Percentiles rank a stretch among this genome's conserved stretches.
Conservation (phyloP, 2,329 filamentous ascomycete species). For the Rhynchosporium graminicola region DNA sequence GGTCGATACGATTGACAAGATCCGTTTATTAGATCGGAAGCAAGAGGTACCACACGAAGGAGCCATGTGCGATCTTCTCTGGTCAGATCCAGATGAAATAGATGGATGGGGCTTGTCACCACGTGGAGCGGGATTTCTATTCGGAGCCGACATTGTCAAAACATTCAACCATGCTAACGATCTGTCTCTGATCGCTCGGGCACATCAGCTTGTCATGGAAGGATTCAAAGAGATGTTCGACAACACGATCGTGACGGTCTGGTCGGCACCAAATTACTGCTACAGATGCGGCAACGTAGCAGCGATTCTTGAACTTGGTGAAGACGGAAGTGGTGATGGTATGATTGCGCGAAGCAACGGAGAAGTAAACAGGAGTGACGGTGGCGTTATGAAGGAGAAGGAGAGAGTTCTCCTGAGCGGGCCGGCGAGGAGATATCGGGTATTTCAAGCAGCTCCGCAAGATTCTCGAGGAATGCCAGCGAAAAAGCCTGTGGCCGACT, state of each 20-base stretch:
- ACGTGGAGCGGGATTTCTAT: conserved; percentile 91
- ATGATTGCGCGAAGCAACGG: conserved; percentile 41
- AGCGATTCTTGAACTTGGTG: conserved; percentile 87
- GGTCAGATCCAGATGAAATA: conserved; percentile 97
- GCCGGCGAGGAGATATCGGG: conserved; percentile 85
- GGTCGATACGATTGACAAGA: conserved; percentile 93
- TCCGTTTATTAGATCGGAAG: conserved; percentile 89
- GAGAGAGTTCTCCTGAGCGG: conserved; percentile 60
- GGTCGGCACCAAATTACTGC: conserved; percentile 96
- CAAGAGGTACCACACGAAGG: conserved; percentile 98
- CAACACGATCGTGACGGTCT: conserved; percentile 94
- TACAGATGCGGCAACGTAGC: conserved; percentile 92
- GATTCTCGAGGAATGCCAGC: conserved; percentile 97
- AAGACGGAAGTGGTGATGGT: conserved; percentile 76
- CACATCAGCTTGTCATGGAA: conserved; percentile 98
- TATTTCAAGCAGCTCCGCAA: conserved; percentile 96
- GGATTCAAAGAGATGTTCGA: conserved; percentile 99
- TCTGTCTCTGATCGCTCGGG: conserved; percentile 85
- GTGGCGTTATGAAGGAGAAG: conserved; percentile 52
- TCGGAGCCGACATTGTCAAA: conserved; percentile 93
- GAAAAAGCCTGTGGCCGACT: conserved; percentile 97
- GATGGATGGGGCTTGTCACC: conserved; percentile 94
- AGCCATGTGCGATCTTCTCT: conserved; percentile 97
- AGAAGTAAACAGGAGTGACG: conserved; percentile 56
- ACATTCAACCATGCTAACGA: conserved; percentile 95